These are phyloP conservation scores for Sindora glabra DNA, from an alignment of 306 rosid genomes.

Conservation along the genomic window DNA sequence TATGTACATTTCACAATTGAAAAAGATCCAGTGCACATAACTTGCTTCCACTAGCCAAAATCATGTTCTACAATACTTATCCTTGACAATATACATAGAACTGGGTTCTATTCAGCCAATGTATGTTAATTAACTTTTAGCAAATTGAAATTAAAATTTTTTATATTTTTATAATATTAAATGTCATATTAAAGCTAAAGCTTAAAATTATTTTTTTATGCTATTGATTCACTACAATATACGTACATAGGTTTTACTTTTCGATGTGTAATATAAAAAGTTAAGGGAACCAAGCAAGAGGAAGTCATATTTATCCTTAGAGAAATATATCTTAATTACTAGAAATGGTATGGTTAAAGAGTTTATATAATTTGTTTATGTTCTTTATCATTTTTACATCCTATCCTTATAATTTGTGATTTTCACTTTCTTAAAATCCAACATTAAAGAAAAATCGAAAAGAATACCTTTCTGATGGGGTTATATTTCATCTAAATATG, in stretches of 20 bases:
- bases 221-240: not conserved
- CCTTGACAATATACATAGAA: too few species aligned
- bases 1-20: too few species aligned
- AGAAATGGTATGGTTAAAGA: constrained; percentile 59
- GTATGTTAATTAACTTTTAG: not conserved
- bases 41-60: too few species aligned
- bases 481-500: too few species aligned
- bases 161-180: not conserved
- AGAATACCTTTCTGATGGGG: not conserved
- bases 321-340: constrained; percentile 81
- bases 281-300: constrained; percentile 87
- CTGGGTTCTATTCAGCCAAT: too few species aligned
- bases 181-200: not conserved
- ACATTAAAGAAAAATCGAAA: too few species aligned
- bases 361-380: not conserved
- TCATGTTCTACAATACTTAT: too few species aligned
- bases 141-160: not conserved
- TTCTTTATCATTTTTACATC: not conserved
- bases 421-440: too few species aligned
- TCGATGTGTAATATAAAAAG: constrained; percentile 47
- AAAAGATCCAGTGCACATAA: too few species aligned
- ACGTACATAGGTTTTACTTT: not conserved
- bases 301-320: constrained; percentile 80
- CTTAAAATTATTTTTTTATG: not conserved
- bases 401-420: too few species aligned